phyloP scores from a whole-genome alignment of 2,329 filamentous ascomycete species.

The Cadophora sp. region DNA sequence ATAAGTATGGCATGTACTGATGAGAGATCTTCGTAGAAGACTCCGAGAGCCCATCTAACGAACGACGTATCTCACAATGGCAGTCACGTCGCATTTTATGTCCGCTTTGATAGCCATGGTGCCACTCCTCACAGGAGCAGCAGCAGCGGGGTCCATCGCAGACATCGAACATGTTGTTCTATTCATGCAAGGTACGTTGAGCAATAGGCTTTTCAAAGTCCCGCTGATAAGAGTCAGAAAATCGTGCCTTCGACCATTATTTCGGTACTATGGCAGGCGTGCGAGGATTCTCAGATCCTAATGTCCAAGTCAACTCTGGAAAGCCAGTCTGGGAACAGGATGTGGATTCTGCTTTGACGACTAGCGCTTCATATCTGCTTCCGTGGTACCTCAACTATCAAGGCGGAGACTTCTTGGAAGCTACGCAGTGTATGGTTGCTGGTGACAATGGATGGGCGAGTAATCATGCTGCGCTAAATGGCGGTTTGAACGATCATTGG shows the following conservation, averaged over 20 bases:
- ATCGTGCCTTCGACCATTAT: constrained; percentile 45
- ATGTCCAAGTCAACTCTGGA: constrained; percentile 54
- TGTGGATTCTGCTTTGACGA: constrained; percentile 41
- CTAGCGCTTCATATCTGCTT: constrained; percentile 51
- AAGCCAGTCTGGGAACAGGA: constrained; percentile 34
- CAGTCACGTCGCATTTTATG: constrained; percentile 23
- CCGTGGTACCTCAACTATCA: constrained; percentile 63
- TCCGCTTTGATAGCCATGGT: constrained; percentile 31
- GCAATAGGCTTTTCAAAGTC: not conserved
- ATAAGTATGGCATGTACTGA: not conserved
- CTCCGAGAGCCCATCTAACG: too few species aligned
- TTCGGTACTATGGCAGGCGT: constrained; percentile 63
- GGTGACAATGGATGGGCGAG: constrained; percentile 58
- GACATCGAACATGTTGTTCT: constrained; percentile 64
- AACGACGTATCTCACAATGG: constrained; percentile 26
- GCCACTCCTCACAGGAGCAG: constrained; percentile 28
- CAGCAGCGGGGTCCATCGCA: constrained; percentile 47
- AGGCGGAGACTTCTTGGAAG: constrained; percentile 55
- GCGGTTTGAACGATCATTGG: constrained; percentile 60
- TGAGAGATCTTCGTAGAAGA: too few species aligned
- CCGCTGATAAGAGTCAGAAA: constrained; percentile 25
- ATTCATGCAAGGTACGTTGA: constrained; percentile 57
- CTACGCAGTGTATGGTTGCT: constrained; percentile 60
- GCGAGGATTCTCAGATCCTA: constrained; percentile 62
- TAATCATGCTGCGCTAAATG: constrained; percentile 59